Conservation (phyloP, 192 early-diverging fungal genomes). For the Rhizoclosmatium globosum region DNA sequence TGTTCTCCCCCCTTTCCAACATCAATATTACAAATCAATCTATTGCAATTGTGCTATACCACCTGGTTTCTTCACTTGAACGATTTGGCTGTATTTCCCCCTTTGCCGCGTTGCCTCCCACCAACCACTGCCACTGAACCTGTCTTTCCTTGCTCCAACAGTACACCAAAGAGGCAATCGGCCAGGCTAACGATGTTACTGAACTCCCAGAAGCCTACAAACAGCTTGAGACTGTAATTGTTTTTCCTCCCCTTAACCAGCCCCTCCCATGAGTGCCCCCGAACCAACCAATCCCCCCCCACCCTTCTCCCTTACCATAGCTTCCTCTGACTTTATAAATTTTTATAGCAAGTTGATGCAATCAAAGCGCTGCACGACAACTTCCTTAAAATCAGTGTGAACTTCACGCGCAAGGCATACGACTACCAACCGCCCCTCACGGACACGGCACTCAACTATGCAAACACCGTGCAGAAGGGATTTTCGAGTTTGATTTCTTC, state of each 20-base stretch:
- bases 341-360: constrained; percentile 83
- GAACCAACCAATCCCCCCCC: constrained; percentile 13
- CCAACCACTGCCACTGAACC: too few relatives aligned
- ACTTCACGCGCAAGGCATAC: constrained; percentile 79
- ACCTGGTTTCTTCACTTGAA: too few relatives aligned
- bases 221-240: constrained; percentile 81
- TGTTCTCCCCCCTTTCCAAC: too few relatives aligned
- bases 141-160: too few relatives aligned
- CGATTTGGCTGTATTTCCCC: too few relatives aligned
- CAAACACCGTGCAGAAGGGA: constrained; percentile 61
- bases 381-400: constrained; percentile 76
- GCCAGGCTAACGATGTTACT: constrained; percentile 82
- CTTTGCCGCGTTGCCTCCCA: too few relatives aligned
- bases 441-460: constrained; percentile 78
- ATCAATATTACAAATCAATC: too few relatives aligned
- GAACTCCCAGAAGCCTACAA: constrained; percentile 94
- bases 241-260: not conserved
- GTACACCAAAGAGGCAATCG: constrained; percentile 92
- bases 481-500: constrained; percentile 2
- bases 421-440: constrained; percentile 77
- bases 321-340: too few relatives aligned
- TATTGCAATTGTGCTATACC: too few relatives aligned
- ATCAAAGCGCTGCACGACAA: constrained; percentile 73
- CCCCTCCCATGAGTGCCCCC: not conserved
- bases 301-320: not conserved